Evolutionary conservation across 1,284 basidiomycete genomes (phyloP), one percentile per base, ranked within the genome.

Genomic region (Stereum hirsutum): DNA sequence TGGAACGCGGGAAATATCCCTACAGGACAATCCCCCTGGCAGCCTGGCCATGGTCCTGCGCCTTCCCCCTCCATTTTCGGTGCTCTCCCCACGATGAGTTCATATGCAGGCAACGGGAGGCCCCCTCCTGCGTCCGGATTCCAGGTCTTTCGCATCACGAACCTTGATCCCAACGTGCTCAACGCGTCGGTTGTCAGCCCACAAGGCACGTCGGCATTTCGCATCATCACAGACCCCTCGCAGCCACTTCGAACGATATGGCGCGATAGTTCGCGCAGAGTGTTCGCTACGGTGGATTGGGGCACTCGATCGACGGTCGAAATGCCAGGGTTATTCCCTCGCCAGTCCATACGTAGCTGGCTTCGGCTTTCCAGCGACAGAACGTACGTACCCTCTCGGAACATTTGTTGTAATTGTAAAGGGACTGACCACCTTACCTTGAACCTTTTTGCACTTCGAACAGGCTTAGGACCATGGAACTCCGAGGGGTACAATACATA

Each of bases 261-360:
- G 52, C 75, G 74, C 50, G 70, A 75, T 50, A 57, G 60, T 8
- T 64, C 70, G 28, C 66, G 67, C 21, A 65, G 63, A 44, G 71
- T 65, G 36, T 54, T 78, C 40, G 76, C 74, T 2, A 64, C 79
- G 54, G 55, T 82, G 43, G 75, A 78, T 51, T 83, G 81, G 79
- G 67, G 67, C 49, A 56, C 61, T 1, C 66, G 66, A 23, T 69
- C 79, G 5, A 64, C 65, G 21, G 60, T 83, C 28, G 78, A 84
- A 53, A 66, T 78, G 36, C 72, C 71, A 10, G 68, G 68, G 7
- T 51, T 69, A 12, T 52, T 74, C n/a, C 50, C 62, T 3, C 75
- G 72, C 48, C 72, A 73, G 52, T 52, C 59, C 17, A 62, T 71
- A 20, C 61, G 60, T n/a, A 66, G 66, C 20, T 84, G 81, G 81